Percentiles rank a stretch among this genome's conserved stretches.
Evolutionary conservation across 176 grass and related monocot species (phyloP).

Genomic region (Hordeum vulgare): MorexV3_pseudomolecules_assembly NC_058520.1:605625758-605626257

Average conservation of each 20-base stretch:
- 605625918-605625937: not conserved
- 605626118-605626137: not conserved
- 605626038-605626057: not conserved
- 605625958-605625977: not conserved
- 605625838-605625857: not conserved
- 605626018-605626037: not conserved
- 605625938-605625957: not conserved
- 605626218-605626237: not conserved
- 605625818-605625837: not conserved
- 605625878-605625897: not conserved
- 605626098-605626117: not conserved
- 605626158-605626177: not conserved
- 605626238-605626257: not conserved
- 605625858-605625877: not conserved
- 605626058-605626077: not conserved
- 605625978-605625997: not conserved
- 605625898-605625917: not conserved
- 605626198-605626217: not conserved
- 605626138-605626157: not conserved
- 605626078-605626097: not conserved
- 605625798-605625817: not conserved
- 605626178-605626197: not conserved
- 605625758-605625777: not conserved
- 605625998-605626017: not conserved
- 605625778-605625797: not conserved